phyloP scores from a whole-genome alignment of 1,284 basidiomycete species.

The Leccinum pachyderme region DNA sequence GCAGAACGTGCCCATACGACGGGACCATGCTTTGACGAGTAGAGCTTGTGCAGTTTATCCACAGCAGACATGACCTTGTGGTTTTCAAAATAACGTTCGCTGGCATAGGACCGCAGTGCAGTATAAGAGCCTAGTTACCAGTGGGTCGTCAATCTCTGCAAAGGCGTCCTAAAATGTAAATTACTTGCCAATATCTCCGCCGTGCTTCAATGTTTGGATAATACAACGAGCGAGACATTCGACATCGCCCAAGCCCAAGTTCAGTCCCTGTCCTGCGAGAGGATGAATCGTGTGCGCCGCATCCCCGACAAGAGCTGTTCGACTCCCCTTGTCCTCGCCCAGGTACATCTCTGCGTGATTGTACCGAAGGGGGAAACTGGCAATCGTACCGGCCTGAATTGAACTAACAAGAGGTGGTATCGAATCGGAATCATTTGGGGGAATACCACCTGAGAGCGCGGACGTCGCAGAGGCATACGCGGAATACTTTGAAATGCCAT shows the following conservation, averaged over 20 bases:
- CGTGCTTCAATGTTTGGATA: constrained; percentile 51
- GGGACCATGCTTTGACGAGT: constrained; percentile 61
- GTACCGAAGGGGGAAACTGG: constrained; percentile 88
- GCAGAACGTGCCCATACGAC: constrained; percentile 85
- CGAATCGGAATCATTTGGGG: constrained; percentile 58
- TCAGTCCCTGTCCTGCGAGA: constrained; percentile 96
- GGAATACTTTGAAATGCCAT: constrained; percentile 60
- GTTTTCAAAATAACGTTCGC: constrained; percentile 81
- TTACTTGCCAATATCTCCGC: constrained; percentile 77
- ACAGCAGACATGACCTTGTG: constrained; percentile 80
- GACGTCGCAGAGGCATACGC: constrained; percentile 53
- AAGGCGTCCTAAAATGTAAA: not conserved
- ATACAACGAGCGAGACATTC: constrained; percentile 68
- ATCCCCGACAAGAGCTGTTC: constrained; percentile 92
- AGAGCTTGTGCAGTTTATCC: constrained; percentile 89
- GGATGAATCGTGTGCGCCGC: constrained; percentile 96
- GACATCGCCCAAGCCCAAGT: constrained; percentile 89
- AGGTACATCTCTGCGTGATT: constrained; percentile 89
- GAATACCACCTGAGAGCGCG: constrained; percentile 46
- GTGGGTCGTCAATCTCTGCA: not conserved
- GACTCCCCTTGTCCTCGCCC: constrained; percentile 60
- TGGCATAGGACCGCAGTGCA: constrained; percentile 72
- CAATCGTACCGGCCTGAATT: constrained; percentile 76
- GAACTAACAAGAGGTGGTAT: constrained; percentile 76
- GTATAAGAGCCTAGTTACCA: constrained; percentile 56